Evolutionary conservation across 345 rosid species (phyloP).

Genomic region (Noccaea caerulescens): DNA sequence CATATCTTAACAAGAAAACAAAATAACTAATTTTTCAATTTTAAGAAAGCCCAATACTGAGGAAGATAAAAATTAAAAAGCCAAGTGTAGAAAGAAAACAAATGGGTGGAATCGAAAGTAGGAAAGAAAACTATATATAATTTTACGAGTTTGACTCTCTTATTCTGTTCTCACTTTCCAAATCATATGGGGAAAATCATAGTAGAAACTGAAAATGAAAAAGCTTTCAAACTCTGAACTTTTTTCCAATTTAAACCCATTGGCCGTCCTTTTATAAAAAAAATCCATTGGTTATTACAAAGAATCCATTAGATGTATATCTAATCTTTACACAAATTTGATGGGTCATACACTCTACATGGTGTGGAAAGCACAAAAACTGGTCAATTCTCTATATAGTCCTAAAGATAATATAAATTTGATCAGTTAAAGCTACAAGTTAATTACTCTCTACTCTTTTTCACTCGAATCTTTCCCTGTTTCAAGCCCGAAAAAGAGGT

Average conservation of each 20-base stretch:
- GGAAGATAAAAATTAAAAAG: not conserved
- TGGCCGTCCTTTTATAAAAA: not conserved
- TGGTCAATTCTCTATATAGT: conserved; percentile 40
- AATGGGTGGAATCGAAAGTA: conserved; percentile 21
- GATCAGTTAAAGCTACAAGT: conserved; percentile 23
- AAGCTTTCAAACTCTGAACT: not conserved
- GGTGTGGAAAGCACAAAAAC: conserved; percentile 15
- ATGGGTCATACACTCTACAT: conserved; percentile 11
- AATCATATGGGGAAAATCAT: not conserved
- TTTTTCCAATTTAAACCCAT: conserved; percentile 26
- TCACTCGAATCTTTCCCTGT: conserved; percentile 33
- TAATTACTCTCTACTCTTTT: conserved; percentile 8
- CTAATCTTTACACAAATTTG: conserved; percentile 17
- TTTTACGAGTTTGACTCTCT: conserved; percentile 26
- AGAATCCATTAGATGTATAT: conserved; percentile 31
- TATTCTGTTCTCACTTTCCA: not conserved
- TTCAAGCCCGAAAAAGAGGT: conserved; percentile 14
- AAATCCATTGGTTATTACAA: conserved; percentile 14
- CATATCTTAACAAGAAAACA: not conserved
- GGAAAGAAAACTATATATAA: conserved; percentile 5
- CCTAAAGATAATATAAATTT: conserved; percentile 26
- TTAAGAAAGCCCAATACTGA: conserved; percentile 10
- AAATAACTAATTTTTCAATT: not conserved
- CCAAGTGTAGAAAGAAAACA: conserved; percentile 8
- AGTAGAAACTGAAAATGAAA: not conserved